Base-by-base conservation (phyloP, 441 rosid species). In the Croton laevigatus region DNA sequence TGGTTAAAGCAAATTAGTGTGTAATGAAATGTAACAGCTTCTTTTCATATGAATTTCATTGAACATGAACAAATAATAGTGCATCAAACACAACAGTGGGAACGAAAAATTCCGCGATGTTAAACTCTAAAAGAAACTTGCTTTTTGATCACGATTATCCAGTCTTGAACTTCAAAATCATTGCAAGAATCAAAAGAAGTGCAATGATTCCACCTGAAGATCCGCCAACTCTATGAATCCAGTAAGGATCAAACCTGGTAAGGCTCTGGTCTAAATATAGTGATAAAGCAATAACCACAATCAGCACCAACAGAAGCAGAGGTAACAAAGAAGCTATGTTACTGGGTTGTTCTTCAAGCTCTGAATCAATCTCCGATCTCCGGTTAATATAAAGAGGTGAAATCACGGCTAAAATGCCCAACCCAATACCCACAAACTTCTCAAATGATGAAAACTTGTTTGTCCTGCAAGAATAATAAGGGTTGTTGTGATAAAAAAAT, bases 211-310 rank as follows among this genome's bases (percentile, higher is more conserved):
- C 97, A 66, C 87, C 83, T 42, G 94, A 84, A 3, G 97, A 94
- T 59, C 98, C 97, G 6, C 97, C 97, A 38, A 82, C 85, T 78
- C 98, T 84, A 69, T 94, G 93, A 75, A 94, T 90, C 98, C 94
- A 89, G 80, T 88, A 53, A 58, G 83, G 88, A 82, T 94, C 97
- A 69, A 89, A 89, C 83, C 82, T 81, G 62, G 89, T 72, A 66
- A 87, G 75, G 84, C 89, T 80, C 73, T 76, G 81, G 69, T 94
- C 97, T 42, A 81, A 66, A 78, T 67, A 84, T 59, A 88, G 79
- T 2, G 92, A 87, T 72, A 84, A 58, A 59, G 65, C 81, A 68
- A 87, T 80, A 55, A 88, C 87, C 69, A 88, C 65, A 66, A 88
- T 78, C 73, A 91, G 69, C 71, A 86, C 60, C 52, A 87, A n/a